phyloP scores from a whole-genome alignment of 2,329 filamentous ascomycete species.

The Pseudocercospora musae region DNA sequence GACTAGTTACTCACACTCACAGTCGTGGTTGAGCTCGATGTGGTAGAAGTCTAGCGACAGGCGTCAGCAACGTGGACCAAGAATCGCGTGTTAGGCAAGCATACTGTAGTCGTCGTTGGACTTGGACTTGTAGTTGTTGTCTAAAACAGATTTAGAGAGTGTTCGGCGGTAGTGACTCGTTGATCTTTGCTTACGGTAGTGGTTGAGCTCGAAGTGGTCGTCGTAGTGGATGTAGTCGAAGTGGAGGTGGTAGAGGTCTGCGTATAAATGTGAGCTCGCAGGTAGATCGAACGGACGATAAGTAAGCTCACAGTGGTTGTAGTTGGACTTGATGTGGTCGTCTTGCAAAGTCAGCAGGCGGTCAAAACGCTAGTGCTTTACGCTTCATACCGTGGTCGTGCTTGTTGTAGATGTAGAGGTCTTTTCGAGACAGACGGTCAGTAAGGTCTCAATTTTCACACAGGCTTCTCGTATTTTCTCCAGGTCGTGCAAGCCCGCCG shows the following conservation, averaged over 20 bases:
- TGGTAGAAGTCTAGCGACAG: no score
- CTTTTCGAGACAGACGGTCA: background rate
- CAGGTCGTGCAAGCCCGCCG: no score
- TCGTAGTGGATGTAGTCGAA: background rate
- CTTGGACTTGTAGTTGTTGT: background rate
- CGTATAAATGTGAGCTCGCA: background rate
- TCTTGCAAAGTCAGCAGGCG: background rate
- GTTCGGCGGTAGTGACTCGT: background rate
- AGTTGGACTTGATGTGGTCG: background rate
- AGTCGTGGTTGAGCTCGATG: background rate
- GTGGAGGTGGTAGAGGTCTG: background rate
- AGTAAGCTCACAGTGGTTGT: background rate
- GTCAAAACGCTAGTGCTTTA: no score
- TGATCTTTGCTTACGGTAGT: background rate
- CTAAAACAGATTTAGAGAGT: background rate
- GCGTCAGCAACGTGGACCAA: no score
- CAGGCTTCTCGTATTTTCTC: no score
- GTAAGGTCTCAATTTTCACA: no score
- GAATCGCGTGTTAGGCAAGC: no score
- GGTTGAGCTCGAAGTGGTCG: background rate
- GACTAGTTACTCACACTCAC: no score
- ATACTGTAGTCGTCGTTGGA: no score
- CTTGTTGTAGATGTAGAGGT: background rate
- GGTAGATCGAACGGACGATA: background rate
- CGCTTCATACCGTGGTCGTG: background rate